Conservation (phyloP, 352 stramenopile species). For the Halophytophthora batemanensis region DNA sequence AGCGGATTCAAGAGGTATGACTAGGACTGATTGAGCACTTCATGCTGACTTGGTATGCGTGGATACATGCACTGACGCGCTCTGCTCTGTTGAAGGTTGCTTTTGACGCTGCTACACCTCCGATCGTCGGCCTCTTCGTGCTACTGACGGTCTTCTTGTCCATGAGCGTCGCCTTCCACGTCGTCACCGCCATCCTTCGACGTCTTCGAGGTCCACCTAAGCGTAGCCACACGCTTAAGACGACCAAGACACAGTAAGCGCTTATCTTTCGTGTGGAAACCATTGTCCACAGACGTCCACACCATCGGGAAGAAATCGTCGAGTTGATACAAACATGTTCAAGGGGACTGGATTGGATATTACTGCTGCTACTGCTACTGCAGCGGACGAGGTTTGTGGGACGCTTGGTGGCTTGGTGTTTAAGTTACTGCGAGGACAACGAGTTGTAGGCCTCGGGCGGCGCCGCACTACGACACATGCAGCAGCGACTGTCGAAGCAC, state of each 20-base stretch:
- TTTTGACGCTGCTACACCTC: slow-evolving; percentile 22
- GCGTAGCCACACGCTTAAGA: slow-evolving; percentile 6
- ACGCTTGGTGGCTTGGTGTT: slow-evolving; percentile 7
- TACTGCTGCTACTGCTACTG: neutral
- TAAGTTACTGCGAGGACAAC: slow-evolving; percentile 26
- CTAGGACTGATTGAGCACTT: slow-evolving; percentile 23
- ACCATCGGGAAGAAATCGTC: neutral
- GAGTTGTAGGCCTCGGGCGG: slow-evolving; percentile 20
- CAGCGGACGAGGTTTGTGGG: too few relatives aligned
- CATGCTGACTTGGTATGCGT: neutral
- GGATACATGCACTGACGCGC: neutral
- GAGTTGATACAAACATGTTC: slow-evolving; percentile 4
- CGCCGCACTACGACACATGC: slow-evolving; percentile 53
- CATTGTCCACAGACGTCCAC: neutral
- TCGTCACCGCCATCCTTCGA: slow-evolving; percentile 5
- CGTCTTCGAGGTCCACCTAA: neutral
- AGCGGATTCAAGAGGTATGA: slow-evolving; percentile 5
- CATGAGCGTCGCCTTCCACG: slow-evolving; percentile 3
- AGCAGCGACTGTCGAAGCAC: slow-evolving; percentile 66
- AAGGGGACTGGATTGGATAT: neutral
- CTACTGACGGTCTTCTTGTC: slow-evolving; percentile 13
- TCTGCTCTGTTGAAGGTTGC: slow-evolving; percentile 12
- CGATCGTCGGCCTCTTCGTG: slow-evolving; percentile 8
- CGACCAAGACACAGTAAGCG: slow-evolving; percentile 17
- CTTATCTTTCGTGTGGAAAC: too few relatives aligned